Evolutionary conservation across 352 stramenopile species (phyloP), one percentile per base, ranked within the genome.

Genomic region (Globisporangium abappressorium): DNA sequence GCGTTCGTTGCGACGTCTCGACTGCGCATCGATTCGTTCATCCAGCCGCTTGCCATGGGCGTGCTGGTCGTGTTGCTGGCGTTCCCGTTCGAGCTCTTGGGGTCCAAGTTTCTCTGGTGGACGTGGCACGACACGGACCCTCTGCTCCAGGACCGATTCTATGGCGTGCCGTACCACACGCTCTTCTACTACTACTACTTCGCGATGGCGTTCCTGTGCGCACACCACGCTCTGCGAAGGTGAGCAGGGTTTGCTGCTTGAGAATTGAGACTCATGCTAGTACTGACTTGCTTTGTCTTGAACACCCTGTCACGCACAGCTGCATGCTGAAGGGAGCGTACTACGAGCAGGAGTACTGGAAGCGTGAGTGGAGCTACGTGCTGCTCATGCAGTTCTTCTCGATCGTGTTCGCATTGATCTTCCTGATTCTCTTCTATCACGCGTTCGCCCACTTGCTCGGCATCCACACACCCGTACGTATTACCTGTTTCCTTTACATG

Each of bases 101-200:
- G 87, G 56, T 65, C 82, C 64, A 93, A 93, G 64, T 91, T 95
- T 57, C 72, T 95, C 30, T 93, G 84, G 83, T 95, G 87, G 87
- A 95, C 87, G 58, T 93, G 81, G 76, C 87, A 95, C 64, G 87
- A 95, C 64, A 93, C 82, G 22, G 85, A 95, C 30, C 85, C 85
- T 30, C 71, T 91, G 49, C 69, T 95, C 15, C 65, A 64, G 8
- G 78, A 82, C 26, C 82, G 87, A 2, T 66, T 91, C 22, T 84
- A 91, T 63, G 82, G 82, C 38, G 78, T 93, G 1, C 87, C 87
- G 3, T 82, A 78, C 62, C 80, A 92, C 62, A 71, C 77, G 41
- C 70, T 95, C 8, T 88, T 90, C 66, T 80, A 89, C 66, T 76
- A 88, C 63, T 90, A 84, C 49, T 90, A 78, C 70, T 90, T 91